Conservation (phyloP, 768 basidiomycete species). For the Amanita thiersii region DNA sequence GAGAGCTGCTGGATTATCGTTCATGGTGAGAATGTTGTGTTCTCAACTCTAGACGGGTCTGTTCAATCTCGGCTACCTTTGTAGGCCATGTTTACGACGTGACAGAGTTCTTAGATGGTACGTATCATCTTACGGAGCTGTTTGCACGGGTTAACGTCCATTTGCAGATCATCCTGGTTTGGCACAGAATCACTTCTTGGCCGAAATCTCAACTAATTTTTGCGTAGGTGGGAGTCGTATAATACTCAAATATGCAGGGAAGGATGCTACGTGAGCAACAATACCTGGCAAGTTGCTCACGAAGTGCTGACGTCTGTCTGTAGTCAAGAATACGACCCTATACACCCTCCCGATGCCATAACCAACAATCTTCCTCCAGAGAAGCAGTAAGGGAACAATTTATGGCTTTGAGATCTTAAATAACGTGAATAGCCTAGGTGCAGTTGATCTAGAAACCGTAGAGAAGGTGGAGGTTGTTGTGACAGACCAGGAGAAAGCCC, state of each 20-base stretch:
- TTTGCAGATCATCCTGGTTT: constrained; percentile 55
- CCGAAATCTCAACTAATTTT: background rate
- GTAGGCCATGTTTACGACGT: constrained; percentile 72
- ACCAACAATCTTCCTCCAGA: constrained; percentile 71
- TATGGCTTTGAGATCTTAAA: background rate
- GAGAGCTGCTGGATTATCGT: constrained; percentile 81
- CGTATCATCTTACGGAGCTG: constrained; percentile 10
- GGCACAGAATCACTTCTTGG: constrained; percentile 8
- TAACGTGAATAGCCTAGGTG: constrained; percentile 44
- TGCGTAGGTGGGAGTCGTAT: constrained; percentile 66
- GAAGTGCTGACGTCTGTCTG: constrained; percentile 7
- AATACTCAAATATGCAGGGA: constrained; percentile 83
- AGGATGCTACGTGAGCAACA: constrained; percentile 73
- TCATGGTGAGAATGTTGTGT: constrained; percentile 41
- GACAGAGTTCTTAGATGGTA: constrained; percentile 69
- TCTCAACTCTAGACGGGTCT: background rate
- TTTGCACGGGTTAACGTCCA: background rate
- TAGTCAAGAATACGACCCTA: constrained; percentile 77
- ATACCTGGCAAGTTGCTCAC: background rate
- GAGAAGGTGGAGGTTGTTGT: constrained; percentile 54
- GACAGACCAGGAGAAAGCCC: constrained; percentile 63
- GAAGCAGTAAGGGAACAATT: constrained; percentile 56
- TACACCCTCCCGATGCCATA: constrained; percentile 82
- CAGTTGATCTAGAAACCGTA: constrained; percentile 61
- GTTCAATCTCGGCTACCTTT: background rate